A percentile compares a stretch with the other conserved stretches of the same genome.
Evolutionary conservation across 495 filamentous ascomycete genomes (phyloP).

Genomic region (Thozetella sp.): DNA sequence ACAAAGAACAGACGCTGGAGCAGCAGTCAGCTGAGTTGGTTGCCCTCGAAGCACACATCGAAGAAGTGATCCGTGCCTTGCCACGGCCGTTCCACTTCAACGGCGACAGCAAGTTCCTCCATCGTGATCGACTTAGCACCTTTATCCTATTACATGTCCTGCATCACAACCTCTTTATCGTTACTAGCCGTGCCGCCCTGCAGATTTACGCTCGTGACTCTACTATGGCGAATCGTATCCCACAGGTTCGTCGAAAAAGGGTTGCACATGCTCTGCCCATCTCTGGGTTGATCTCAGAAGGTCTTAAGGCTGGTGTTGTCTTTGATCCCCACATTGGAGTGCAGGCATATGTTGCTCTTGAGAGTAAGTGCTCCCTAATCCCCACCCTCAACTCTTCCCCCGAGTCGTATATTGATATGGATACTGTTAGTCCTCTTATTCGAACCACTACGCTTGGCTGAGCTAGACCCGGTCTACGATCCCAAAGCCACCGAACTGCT

Average conservation of each 20-base stretch:
- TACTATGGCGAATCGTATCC: not conserved
- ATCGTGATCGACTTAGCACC: conserved; percentile 1
- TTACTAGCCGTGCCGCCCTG: not conserved
- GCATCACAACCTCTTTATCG: conserved; percentile 4
- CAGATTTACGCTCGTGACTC: not conserved
- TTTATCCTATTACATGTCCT: conserved; percentile 3
- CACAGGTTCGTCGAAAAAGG: not conserved
- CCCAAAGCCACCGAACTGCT: not conserved
- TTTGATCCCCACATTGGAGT: conserved; percentile 2
- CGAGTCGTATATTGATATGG: not conserved
- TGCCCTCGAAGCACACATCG: conserved; percentile 1
- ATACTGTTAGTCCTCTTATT: not conserved
- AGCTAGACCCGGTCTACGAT: not conserved
- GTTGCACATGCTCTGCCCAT: conserved; percentile 2
- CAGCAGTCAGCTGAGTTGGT: not conserved
- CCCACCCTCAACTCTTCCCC: not conserved
- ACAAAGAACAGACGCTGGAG: not conserved
- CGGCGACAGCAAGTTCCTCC: conserved; percentile 5
- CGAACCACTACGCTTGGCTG: not conserved
- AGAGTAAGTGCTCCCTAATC: not conserved
- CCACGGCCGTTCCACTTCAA: conserved; percentile 1
- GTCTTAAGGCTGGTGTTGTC: not conserved
- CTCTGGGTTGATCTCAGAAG: not conserved
- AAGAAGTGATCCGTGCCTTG: not conserved
- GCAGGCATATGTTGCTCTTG: conserved; percentile 1